Evolutionary conservation across 805 yeast genomes (phyloP).

Genomic region (Starmerella apicola): DNA sequence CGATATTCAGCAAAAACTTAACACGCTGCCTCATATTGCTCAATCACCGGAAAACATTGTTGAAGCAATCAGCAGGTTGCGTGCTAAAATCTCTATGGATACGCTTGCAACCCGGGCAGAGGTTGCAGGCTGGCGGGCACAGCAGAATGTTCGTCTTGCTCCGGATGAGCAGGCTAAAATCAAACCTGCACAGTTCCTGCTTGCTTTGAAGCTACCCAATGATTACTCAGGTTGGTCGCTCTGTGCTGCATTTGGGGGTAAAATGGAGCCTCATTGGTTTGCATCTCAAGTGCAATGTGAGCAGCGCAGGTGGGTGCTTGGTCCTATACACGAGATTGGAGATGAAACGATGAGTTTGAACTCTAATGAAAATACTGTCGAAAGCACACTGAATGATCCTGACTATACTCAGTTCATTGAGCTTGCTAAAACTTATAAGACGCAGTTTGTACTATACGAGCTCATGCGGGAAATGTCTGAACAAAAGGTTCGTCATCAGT

Average conservation of each 20-base stretch:
- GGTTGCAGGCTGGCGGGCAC: slow-evolving; percentile 60
- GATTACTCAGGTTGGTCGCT: slow-evolving; percentile 30
- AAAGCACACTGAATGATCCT: slow-evolving; percentile 19
- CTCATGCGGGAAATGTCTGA: slow-evolving; percentile 24
- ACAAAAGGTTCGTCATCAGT: slow-evolving; percentile 17
- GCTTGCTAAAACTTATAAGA: slow-evolving; percentile 20
- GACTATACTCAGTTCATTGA: slow-evolving; percentile 24
- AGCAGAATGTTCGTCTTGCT: slow-evolving; percentile 40
- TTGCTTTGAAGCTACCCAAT: slow-evolving; percentile 26
- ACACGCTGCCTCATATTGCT: too few species aligned
- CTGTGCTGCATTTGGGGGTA: slow-evolving; percentile 22
- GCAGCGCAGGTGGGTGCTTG: slow-evolving; percentile 21
- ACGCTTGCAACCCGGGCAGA: slow-evolving; percentile 40
- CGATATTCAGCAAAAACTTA: slow-evolving; percentile 15
- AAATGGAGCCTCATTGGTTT: slow-evolving; percentile 18
- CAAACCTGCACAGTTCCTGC: slow-evolving; percentile 19
- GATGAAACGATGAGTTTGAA: background rate
- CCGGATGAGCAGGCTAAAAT: slow-evolving; percentile 35
- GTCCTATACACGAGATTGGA: slow-evolving; percentile 14
- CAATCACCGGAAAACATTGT: slow-evolving; percentile 19
- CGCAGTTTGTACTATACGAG: slow-evolving; percentile 25
- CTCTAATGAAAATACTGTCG: too few species aligned
- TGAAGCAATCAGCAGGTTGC: slow-evolving; percentile 33
- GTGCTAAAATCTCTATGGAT: slow-evolving; percentile 39
- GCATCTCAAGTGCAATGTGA: slow-evolving; percentile 17